Evolutionary conservation across 2,329 filamentous ascomycete species (phyloP).

Genomic region (Talaromyces rugulosus): DNA sequence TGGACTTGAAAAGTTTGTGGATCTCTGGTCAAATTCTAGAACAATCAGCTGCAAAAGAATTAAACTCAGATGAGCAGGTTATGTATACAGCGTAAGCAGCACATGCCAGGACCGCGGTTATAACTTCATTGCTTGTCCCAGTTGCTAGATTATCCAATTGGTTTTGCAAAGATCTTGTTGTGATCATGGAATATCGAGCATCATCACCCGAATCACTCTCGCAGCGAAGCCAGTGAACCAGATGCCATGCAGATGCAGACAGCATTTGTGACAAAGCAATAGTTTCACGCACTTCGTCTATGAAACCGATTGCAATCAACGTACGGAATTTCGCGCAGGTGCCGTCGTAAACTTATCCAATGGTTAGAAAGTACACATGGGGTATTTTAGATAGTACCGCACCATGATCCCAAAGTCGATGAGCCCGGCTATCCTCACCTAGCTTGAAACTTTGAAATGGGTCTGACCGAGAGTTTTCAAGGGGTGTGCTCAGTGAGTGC

Average conservation of each 20-base stretch:
- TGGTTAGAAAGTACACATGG: not conserved
- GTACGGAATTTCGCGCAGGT: conserved; percentile 4
- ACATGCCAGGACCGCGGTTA: not conserved
- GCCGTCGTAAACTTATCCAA: not conserved
- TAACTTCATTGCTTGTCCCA: not conserved
- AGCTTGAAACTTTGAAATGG: not conserved
- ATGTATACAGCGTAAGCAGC: not conserved
- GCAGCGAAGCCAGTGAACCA: not conserved
- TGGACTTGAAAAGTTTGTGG: not conserved
- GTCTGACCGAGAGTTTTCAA: not conserved
- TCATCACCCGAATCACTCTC: not conserved
- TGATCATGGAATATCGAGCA: not conserved
- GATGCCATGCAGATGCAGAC: not conserved
- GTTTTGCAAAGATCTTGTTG: not conserved
- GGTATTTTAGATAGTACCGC: not conserved
- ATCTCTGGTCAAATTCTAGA: not conserved
- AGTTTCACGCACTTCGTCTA: not conserved
- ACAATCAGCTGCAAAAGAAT: not conserved
- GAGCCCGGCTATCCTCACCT: not conserved
- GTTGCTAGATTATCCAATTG: conserved; percentile 1
- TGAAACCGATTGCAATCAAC: not conserved
- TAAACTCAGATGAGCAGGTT: not conserved
- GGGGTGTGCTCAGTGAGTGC: not conserved
- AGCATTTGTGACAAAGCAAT: conserved; percentile 2
- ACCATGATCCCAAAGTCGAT: conserved; percentile 2